Evolutionary conservation across 2,329 filamentous ascomycete genomes (phyloP).

Genomic region (Neofusicoccum sp.): DNA sequence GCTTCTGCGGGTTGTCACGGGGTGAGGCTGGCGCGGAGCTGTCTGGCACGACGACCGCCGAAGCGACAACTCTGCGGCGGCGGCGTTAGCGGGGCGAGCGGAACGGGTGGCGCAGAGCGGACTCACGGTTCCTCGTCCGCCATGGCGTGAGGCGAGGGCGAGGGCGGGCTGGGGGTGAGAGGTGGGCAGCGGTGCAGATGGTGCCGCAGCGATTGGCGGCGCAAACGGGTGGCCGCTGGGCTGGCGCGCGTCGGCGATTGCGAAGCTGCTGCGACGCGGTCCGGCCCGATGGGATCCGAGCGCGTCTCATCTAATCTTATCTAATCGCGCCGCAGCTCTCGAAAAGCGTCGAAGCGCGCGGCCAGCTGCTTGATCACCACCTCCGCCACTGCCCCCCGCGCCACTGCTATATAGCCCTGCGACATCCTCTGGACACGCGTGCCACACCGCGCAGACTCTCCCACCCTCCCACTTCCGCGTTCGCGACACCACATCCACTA

Average conservation of each 20-base stretch:
- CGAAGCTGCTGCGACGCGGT: constrained; percentile 8
- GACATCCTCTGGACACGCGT: background rate
- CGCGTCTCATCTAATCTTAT: background rate
- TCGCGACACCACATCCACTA: constrained; percentile 39
- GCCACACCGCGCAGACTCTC: background rate
- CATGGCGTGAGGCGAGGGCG: constrained; percentile 8
- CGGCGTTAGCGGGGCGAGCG: background rate
- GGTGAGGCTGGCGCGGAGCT: constrained; percentile 30
- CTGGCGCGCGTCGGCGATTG: constrained; percentile 10
- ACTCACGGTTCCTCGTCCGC: constrained; percentile 23
- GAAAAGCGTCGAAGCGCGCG: constrained; percentile 7
- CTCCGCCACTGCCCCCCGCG: background rate
- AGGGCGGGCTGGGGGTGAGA: background rate
- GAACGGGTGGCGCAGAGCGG: background rate
- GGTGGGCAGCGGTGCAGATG: background rate
- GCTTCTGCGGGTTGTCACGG: constrained; percentile 45
- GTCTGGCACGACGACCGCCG: constrained; percentile 58
- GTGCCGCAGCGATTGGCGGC: constrained; percentile 11
- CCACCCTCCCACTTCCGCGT: background rate
- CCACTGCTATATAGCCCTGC: background rate
- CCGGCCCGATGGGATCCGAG: constrained; percentile 12
- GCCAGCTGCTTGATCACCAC: background rate
- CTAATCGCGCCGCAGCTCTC: constrained; percentile 5
- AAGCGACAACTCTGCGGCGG: constrained; percentile 49
- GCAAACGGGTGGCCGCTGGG: background rate